Conservation (phyloP, 805 yeast species). For the Wickerhamomyces bisporus region DNA sequence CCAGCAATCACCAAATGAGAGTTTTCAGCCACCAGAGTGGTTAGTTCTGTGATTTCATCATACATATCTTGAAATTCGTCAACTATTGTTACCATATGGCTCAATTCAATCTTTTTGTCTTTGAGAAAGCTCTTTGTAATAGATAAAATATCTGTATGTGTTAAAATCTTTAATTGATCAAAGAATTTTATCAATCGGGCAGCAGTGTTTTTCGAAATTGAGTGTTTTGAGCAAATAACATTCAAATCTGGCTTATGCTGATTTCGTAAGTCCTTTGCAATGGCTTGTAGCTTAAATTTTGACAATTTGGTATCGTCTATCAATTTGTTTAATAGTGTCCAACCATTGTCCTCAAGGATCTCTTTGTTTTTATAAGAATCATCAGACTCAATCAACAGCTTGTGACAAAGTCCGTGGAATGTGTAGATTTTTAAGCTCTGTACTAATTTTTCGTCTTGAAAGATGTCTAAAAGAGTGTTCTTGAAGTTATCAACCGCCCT, state of each 20-base stretch:
- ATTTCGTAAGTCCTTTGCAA: constrained; percentile 1
- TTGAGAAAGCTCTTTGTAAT: constrained; percentile 29
- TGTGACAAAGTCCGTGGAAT: constrained; percentile 59
- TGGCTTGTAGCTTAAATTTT: constrained; percentile 7
- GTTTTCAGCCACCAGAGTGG: constrained; percentile 30
- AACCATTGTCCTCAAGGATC: constrained; percentile 51
- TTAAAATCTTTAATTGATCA: constrained; percentile 10
- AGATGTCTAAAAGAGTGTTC: constrained; percentile 23
- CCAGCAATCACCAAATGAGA: constrained; percentile 66
- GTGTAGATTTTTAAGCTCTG: constrained; percentile 39
- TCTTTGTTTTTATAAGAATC: constrained; percentile 22
- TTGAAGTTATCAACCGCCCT: constrained; percentile 51
- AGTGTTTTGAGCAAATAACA: not conserved
- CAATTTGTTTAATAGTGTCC: constrained; percentile 39
- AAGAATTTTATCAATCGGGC: constrained; percentile 7
- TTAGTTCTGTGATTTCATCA: constrained; percentile 40
- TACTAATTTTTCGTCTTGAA: constrained; percentile 34
- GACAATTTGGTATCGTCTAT: constrained; percentile 15
- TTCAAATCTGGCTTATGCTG: not conserved
- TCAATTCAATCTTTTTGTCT: constrained; percentile 17
- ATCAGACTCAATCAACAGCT: constrained; percentile 36
- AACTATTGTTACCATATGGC: constrained; percentile 43
- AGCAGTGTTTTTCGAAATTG: not conserved
- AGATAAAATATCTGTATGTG: constrained; percentile 19
- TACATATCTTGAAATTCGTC: constrained; percentile 77